A percentile compares a stretch with the other conserved stretches of the same genome.
Evolutionary conservation across 2,329 filamentous ascomycete genomes (phyloP).

Genomic region (Talaromyces piceae): DNA sequence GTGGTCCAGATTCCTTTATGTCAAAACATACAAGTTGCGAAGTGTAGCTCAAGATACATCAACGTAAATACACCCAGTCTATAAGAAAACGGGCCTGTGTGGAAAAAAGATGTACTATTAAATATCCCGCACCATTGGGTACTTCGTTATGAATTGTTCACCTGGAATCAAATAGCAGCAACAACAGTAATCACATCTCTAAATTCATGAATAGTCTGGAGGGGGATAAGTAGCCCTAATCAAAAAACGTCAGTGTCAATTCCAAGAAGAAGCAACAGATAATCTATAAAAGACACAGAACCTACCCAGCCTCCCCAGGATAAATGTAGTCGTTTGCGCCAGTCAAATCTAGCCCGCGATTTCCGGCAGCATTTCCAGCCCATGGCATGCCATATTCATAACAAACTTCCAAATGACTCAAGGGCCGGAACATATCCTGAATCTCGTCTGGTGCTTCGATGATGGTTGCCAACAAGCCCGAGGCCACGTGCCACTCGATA

Average conservation of each 20-base stretch:
- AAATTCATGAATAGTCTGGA: background rate
- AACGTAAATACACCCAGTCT: too few relatives aligned
- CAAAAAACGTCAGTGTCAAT: background rate
- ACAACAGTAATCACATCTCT: background rate
- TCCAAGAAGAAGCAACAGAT: background rate
- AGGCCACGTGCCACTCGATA: conserved; percentile 29
- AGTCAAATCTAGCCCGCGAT: conserved; percentile 1
- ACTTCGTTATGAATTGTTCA: background rate
- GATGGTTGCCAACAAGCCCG: conserved; percentile 24
- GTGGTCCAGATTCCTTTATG: too few relatives aligned
- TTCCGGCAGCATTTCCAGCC: conserved; percentile 19
- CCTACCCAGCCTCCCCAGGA: conserved; percentile 10
- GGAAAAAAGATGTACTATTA: background rate
- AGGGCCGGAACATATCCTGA: conserved; percentile 12
- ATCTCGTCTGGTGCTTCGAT: conserved; percentile 26
- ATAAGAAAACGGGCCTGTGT: too few relatives aligned
- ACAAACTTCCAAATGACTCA: conserved; percentile 18
- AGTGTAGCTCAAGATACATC: too few relatives aligned
- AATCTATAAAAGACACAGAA: background rate
- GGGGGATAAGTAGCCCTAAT: conserved; percentile 9
- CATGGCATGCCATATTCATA: conserved; percentile 16
- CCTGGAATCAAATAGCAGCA: background rate
- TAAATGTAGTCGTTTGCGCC: conserved; percentile 10
- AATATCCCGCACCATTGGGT: background rate
- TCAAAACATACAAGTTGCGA: too few relatives aligned